Evolutionary conservation across 176 grass and related monocot genomes (phyloP), one percentile per base, ranked within the genome.

Genomic region (Musa troglodytarum): DNA sequence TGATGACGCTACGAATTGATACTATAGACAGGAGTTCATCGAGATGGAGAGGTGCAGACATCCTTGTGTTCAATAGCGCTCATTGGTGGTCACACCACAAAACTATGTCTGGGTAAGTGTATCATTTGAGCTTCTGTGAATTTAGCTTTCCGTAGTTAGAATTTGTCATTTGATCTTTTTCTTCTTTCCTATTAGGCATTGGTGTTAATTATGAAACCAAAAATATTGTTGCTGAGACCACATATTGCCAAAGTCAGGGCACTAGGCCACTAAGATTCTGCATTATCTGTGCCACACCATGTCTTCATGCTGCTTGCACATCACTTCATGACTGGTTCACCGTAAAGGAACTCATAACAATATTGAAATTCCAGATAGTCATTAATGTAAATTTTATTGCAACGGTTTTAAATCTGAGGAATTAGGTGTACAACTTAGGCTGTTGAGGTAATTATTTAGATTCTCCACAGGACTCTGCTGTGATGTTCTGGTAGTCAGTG

Each of bases 41-140:
- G 29, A 93, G 64, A 85, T 97, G 94, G 94, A 89, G 70, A 85
- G 83, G 75, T 72, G 90, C 90, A 9, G 73, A 93, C 72, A 82
- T 97, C 49, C 88, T 91, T 82, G 90, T 98, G 75, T 98, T 98
- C 57, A 98, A 98, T 82, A 91, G 86, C 80, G 90, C 88, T 54
- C 94, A 98, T 56, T 98, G 94, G 94, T 98, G 94, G 94, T 98
- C 94, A 1, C 94, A 98, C 83, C 84, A 98, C 72, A 98, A 98
- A 88, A 98, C 94, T 61, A 89, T 93, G 85, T 74, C 86, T 55
- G 88, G 94, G 94, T 93, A 66, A 87, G 83, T 76, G 50, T 1
- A 22, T 17, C 15, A 7, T 65, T 77, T 12, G 28, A 65, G n/a
- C 19, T 77, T 24, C 53, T 70, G 22, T 55, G 53, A 89, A 54